Evolutionary conservation across 139 green algal genomes (phyloP).

Genomic region (Limnomonas spitsbergensis): DNA sequence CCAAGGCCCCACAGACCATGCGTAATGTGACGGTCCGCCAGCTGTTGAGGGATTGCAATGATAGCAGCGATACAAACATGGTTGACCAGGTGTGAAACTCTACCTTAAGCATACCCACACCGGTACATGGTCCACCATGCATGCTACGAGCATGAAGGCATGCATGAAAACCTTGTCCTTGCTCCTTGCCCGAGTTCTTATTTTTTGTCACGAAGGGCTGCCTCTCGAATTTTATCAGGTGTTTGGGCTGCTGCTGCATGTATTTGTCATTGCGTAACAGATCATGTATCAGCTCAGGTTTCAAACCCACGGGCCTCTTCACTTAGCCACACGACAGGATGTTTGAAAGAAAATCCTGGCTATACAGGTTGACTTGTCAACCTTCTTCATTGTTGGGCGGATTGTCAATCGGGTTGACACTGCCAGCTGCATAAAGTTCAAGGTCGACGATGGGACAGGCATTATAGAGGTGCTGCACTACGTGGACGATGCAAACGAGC

Average conservation of each 20-base stretch:
- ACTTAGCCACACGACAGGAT: constrained; percentile 18
- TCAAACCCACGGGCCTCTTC: background rate
- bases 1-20: constrained; percentile 11
- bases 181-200: no score
- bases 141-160: no score
- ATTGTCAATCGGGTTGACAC: constrained; percentile 40
- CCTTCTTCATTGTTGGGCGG: constrained; percentile 59
- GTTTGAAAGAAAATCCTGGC: no score
- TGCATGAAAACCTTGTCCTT: no score
- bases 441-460: constrained; percentile 70
- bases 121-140: no score
- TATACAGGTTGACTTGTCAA: no score
- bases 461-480: constrained; percentile 50
- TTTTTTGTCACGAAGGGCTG: no score
- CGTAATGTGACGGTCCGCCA: constrained; percentile 8
- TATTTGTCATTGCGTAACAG: background rate
- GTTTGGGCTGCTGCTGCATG: no score
- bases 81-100: background rate
- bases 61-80: background rate
- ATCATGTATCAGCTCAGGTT: background rate
- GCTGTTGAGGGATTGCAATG: background rate
- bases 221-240: no score
- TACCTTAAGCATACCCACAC: no score
- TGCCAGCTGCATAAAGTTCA: constrained; percentile 33
- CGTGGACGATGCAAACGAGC: constrained; percentile 37